Percentiles rank a stretch among this genome's conserved stretches.
Conservation (phyloP, 441 rosid species). For the Pelargonium fulgidum region DNA sequence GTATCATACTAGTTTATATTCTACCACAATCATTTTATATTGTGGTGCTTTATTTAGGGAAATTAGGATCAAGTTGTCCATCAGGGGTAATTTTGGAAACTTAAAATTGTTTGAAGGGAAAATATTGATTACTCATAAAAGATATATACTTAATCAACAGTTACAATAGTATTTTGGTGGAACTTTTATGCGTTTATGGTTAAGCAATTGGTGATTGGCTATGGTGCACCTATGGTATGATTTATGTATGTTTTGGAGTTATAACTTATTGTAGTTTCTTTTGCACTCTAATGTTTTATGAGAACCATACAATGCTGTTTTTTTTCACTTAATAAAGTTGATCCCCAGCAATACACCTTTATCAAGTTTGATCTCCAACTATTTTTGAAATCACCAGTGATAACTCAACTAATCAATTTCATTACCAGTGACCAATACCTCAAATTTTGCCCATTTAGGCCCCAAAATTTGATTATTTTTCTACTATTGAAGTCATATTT, state of each 20-base stretch:
- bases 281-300: background rate
- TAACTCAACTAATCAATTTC: no score
- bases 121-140: background rate
- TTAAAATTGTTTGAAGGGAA: background rate
- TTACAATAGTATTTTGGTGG: background rate
- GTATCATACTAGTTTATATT: no score
- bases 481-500: no score
- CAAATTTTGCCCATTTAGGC: no score
- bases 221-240: background rate
- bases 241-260: constrained; percentile 1
- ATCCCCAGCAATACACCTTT: no score
- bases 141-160: background rate
- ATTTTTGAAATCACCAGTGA: no score
- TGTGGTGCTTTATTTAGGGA: no score
- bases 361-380: no score
- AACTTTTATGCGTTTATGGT: background rate
- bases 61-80: background rate
- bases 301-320: background rate
- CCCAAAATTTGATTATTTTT: no score
- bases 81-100: background rate
- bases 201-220: background rate
- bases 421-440: no score
- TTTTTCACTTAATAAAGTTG: background rate
- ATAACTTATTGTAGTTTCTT: background rate
- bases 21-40: no score